These are phyloP conservation scores for Colletotrichum tamarilloi DNA, from an alignment of 2,329 filamentous ascomycete species.

Conservation along the genomic window DNA sequence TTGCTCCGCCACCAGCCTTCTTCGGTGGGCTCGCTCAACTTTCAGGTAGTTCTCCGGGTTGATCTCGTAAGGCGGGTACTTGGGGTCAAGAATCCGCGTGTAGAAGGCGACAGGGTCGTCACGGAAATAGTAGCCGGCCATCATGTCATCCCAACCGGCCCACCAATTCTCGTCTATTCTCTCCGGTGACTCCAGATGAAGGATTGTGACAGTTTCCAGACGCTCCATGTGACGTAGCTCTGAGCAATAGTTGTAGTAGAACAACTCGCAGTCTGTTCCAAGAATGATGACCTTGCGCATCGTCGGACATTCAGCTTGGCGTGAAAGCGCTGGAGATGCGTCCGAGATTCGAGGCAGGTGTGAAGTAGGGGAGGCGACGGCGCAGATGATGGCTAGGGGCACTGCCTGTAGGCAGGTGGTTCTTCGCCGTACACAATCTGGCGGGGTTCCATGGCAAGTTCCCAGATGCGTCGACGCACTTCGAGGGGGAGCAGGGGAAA, in stretches of 20 bases:
- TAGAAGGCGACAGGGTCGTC: constrained; percentile 5
- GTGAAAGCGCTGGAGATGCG: neutral
- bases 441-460: neutral
- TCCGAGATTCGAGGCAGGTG: neutral
- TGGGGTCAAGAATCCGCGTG: neutral
- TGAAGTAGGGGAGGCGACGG: neutral
- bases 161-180: neutral
- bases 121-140: neutral
- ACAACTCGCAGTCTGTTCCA: neutral
- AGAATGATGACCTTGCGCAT: constrained; percentile 5
- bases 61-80: constrained; percentile 10
- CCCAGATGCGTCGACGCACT: neutral
- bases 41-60: constrained; percentile 1
- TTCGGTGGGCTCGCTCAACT: neutral
- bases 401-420: neutral
- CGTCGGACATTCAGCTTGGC: neutral
- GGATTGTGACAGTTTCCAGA: neutral
- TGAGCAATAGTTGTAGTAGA: neutral
- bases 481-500: neutral
- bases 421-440: neutral
- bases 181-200: neutral
- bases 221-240: neutral
- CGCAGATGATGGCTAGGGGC: neutral
- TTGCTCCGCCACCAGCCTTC: constrained; percentile 3
- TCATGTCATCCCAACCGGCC: constrained; percentile 1